Conservation (phyloP, 2,329 filamentous ascomycete species). For the Cladobotryum mycophilum region DNA sequence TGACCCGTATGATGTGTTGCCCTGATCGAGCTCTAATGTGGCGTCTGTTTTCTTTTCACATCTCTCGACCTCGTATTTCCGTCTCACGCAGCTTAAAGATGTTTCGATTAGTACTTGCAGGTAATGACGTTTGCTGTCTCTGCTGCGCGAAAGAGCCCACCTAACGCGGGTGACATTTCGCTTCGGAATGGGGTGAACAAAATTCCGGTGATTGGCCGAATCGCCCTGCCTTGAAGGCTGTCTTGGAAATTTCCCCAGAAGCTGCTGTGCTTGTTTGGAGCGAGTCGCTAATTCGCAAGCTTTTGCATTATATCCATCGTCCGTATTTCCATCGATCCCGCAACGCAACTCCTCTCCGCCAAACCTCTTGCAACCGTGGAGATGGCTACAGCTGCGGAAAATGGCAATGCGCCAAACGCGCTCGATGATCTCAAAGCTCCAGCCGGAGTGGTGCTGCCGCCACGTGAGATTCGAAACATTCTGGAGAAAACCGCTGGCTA, state of each 20-base stretch:
- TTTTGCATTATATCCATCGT: constrained; percentile 1
- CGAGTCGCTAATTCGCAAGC: too few relatives aligned
- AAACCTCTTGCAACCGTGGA: constrained; percentile 1
- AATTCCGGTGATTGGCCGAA: constrained; percentile 1
- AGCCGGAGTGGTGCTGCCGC: constrained; percentile 77
- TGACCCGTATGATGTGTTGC: too few relatives aligned
- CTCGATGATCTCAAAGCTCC: constrained; percentile 72
- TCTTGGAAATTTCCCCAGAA: constrained; percentile 10
- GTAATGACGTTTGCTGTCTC: too few relatives aligned
- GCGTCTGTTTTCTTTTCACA: too few relatives aligned
- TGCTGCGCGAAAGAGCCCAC: too few relatives aligned
- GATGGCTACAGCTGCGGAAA: constrained; percentile 35
- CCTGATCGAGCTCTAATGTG: too few relatives aligned
- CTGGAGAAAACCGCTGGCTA: constrained; percentile 95
- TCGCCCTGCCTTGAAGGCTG: neutral
- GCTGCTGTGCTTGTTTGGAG: too few relatives aligned
- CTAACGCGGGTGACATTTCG: neutral
- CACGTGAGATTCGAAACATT: constrained; percentile 75
- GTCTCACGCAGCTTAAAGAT: too few relatives aligned
- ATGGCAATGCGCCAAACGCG: constrained; percentile 45
- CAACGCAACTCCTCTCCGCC: neutral
- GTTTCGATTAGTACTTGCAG: too few relatives aligned
- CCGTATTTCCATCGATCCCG: constrained; percentile 8
- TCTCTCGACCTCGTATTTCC: too few relatives aligned
- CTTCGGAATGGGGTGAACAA: neutral